Conservation (phyloP, 2,329 filamentous ascomycete species). For the Trichothecium roseum region DNA sequence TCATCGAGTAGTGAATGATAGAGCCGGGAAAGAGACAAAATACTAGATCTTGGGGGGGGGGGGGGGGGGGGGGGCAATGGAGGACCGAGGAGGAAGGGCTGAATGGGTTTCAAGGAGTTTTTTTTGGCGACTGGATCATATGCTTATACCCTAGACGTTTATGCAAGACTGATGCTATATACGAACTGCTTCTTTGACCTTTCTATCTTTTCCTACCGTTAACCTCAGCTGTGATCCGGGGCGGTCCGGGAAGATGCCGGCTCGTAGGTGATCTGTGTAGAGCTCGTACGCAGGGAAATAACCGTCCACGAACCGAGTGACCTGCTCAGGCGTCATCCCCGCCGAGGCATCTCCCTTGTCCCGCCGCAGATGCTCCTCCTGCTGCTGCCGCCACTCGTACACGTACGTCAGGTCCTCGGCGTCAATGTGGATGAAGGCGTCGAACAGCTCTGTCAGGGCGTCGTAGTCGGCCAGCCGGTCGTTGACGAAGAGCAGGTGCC, state of each 20-base stretch:
- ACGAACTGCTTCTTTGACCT: conserved; percentile 43
- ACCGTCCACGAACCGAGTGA: conserved; percentile 60
- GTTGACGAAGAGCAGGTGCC: conserved; percentile 41
- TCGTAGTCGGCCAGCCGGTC: conserved; percentile 36
- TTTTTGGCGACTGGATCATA: neutral
- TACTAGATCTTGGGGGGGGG: neutral
- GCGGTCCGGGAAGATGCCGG: conserved; percentile 42
- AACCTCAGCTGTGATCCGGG: conserved; percentile 49
- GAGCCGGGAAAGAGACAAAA: neutral
- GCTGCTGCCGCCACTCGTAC: conserved; percentile 75
- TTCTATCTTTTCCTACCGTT: conserved; percentile 49
- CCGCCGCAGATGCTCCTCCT: conserved; percentile 61
- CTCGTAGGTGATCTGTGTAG: conserved; percentile 48
- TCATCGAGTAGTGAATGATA: conserved; percentile 42
- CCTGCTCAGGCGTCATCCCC: conserved; percentile 76
- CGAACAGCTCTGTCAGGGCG: conserved; percentile 35
- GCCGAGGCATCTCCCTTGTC: conserved; percentile 44
- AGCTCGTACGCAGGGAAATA: conserved; percentile 67
- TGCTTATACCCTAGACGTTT: neutral
- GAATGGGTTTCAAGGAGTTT: too few relatives aligned
- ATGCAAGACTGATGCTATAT: conserved; percentile 20
- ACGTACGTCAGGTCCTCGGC: conserved; percentile 65
- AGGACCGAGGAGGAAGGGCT: too few relatives aligned
- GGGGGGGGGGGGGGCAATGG: too few relatives aligned
- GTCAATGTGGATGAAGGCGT: conserved; percentile 51